Evolutionary conservation across 148 eudicot genomes (phyloP).

Genomic region (Talinum fruticosum): DNA sequence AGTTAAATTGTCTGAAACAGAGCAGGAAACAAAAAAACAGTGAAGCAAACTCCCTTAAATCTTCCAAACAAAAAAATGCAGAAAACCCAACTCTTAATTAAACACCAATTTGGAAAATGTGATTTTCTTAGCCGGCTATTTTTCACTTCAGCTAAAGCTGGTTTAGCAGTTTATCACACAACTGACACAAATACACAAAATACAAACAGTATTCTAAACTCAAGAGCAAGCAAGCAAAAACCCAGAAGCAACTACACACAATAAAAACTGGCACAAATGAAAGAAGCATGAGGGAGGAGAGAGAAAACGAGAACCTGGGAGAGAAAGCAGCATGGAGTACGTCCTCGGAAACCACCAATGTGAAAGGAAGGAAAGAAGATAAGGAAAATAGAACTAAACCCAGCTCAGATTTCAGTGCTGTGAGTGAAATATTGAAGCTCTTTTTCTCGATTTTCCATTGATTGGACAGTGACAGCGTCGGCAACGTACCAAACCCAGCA

Average conservation of each 20-base stretch:
- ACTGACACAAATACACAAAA: not conserved
- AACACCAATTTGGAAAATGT: not conserved
- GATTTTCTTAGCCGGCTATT: not conserved
- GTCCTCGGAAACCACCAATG: not conserved
- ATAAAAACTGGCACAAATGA: not conserved
- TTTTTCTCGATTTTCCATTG: not conserved
- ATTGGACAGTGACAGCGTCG: constrained; percentile 14
- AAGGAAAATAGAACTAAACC: not conserved
- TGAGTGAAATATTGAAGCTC: not conserved
- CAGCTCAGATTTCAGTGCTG: constrained; percentile 11
- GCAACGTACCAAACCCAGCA: not conserved
- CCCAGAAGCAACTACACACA: not conserved
- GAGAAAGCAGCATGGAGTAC: too few relatives aligned
- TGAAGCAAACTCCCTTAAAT: not conserved
- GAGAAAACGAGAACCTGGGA: not conserved
- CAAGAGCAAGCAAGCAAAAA: not conserved
- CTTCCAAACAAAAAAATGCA: not conserved
- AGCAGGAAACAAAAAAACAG: not conserved
- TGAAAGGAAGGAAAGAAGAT: not conserved
- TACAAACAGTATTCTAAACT: not conserved
- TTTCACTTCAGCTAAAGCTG: not conserved
- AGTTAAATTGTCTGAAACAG: not conserved
- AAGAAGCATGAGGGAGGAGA: not conserved
- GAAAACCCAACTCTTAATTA: not conserved
- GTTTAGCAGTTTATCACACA: not conserved